phyloP scores from a whole-genome alignment of 352 stramenopile genomes.

The Phytophthora sojae region DNA sequence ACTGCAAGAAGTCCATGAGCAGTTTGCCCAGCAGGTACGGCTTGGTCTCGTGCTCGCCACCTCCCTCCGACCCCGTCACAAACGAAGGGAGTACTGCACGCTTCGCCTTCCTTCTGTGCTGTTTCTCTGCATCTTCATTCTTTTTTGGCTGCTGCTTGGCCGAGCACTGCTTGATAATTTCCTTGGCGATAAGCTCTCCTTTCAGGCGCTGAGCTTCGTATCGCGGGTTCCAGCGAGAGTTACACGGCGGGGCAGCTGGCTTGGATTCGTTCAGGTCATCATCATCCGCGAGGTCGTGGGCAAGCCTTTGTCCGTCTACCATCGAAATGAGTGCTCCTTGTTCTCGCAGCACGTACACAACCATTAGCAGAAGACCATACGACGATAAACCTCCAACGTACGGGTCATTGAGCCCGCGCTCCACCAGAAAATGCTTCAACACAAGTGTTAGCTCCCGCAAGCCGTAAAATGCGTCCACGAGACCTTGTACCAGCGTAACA shows the following conservation, averaged over 20 bases:
- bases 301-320: slow-evolving; percentile 21
- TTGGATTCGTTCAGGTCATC: slow-evolving; percentile 39
- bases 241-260: slow-evolving; percentile 7
- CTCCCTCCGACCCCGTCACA: slow-evolving; percentile 36
- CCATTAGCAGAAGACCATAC: slow-evolving; percentile 89
- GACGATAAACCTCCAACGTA: slow-evolving; percentile 92
- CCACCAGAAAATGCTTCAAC: slow-evolving; percentile 92
- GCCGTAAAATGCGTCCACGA: slow-evolving; percentile 77
- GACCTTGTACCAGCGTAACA: slow-evolving; percentile 68
- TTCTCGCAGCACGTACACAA: slow-evolving; percentile 70
- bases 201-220: slow-evolving; percentile 62
- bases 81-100: slow-evolving; percentile 50
- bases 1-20: slow-evolving; percentile 87
- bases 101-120: slow-evolving; percentile 31
- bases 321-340: slow-evolving; percentile 57
- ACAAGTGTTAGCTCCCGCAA: slow-evolving; percentile 87
- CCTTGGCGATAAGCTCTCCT: slow-evolving; percentile 52
- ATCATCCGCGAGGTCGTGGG: slow-evolving; percentile 16
- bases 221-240: slow-evolving; percentile 29
- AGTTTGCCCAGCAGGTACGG: slow-evolving; percentile 78
- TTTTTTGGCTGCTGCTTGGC: slow-evolving; percentile 45
- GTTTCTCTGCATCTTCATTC: slow-evolving; percentile 23
- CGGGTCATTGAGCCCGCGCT: slow-evolving; percentile 88
- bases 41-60: slow-evolving; percentile 43
- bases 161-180: slow-evolving; percentile 62